Conservation (phyloP, 371 early-diverging fungal species). For the Nematocida sp. region DNA sequence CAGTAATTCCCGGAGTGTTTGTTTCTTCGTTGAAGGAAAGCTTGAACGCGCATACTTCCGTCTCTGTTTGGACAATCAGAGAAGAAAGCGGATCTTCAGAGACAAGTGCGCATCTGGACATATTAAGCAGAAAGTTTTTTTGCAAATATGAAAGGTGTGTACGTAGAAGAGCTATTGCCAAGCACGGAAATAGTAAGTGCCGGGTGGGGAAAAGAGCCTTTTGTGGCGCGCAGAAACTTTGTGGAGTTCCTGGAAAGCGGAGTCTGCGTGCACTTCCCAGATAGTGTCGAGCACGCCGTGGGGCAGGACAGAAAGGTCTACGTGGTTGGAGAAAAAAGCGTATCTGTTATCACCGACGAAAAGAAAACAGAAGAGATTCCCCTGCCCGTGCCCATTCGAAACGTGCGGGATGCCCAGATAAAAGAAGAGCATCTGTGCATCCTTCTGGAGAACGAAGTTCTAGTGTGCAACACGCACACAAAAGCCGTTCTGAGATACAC, state of each 20-base stretch:
- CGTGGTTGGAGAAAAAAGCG: background rate
- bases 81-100: conserved; percentile 6
- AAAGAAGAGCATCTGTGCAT: conserved; percentile 2
- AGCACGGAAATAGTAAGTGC: background rate
- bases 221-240: background rate
- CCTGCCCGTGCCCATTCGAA: no score
- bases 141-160: conserved; percentile 5
- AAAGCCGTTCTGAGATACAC: conserved; percentile 5
- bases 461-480: background rate
- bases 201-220: background rate
- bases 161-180: background rate
- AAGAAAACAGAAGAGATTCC: background rate
- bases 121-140: background rate
- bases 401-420: no score
- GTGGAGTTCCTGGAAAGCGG: background rate
- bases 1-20: background rate
- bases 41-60: background rate
- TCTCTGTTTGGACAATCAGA: background rate
- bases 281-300: background rate
- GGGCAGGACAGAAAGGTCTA: background rate
- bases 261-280: background rate
- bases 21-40: background rate
- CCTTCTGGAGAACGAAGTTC: conserved; percentile 8
- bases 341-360: background rate
- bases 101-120: background rate